Conservation (phyloP, 2,329 filamentous ascomycete genomes). For the Penicillium glabrum region DNA sequence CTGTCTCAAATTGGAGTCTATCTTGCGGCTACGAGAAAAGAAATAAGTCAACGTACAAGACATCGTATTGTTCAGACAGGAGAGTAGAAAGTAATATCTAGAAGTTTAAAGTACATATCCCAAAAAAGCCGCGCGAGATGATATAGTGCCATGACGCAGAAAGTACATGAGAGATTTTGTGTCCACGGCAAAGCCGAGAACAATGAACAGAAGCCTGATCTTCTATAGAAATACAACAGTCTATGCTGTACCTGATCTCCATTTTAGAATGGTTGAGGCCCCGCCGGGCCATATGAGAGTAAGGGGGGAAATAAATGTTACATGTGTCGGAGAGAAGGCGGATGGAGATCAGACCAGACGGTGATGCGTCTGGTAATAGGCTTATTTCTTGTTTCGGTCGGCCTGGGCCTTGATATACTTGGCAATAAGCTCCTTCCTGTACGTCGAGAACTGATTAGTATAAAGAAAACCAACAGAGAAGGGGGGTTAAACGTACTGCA, state of each 20-base stretch:
- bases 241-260: constrained; percentile 4
- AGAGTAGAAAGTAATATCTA: constrained; percentile 25
- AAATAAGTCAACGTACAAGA: background rate
- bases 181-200: background rate
- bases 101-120: constrained; percentile 24
- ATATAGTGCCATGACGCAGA: constrained; percentile 21
- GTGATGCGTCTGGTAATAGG: background rate
- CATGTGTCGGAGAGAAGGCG: constrained; percentile 8
- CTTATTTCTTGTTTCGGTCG: constrained; percentile 62
- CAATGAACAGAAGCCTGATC: background rate
- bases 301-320: constrained; percentile 1
- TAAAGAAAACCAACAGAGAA: background rate
- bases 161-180: constrained; percentile 15
- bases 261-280: background rate
- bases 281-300: background rate
- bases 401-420: constrained; percentile 68
- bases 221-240: constrained; percentile 2
- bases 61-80: constrained; percentile 23
- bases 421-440: constrained; percentile 63
- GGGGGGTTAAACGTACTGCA: constrained; percentile 67
- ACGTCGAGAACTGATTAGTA: constrained; percentile 11
- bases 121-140: constrained; percentile 15
- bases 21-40: background rate
- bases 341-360: constrained; percentile 8
- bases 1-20: background rate